Evolutionary conservation across 768 basidiomycete species (phyloP), one percentile per base, ranked within the genome.

Genomic region (Zangia roseola): DNA sequence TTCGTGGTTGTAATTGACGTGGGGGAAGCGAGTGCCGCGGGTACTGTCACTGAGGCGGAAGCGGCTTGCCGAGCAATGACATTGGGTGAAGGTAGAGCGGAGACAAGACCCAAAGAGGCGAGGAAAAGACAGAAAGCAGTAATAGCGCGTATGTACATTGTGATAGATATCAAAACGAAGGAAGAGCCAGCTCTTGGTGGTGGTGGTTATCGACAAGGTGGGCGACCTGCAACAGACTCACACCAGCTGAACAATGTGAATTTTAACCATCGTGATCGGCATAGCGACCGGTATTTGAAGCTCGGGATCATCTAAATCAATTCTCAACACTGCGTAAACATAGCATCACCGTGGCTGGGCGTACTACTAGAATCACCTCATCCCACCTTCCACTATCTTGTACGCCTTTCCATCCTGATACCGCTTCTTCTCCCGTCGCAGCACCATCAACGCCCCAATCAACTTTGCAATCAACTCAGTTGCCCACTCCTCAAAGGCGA

Each of bases 361-460:
- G 19, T n/a, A 35, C 31, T 31, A 31, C 31, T 21, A 23, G 19
- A 17, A 25, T 59, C 61, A 66, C 43, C 69, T 68, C 82, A 86
- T 82, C 28, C 81, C 84, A 19, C 84, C 82, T 58, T 92, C 90
- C 2, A 98, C 83, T 9, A 79, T 74, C 70, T 94, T 94, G 77
- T 98, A 98, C 42, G 78, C 69, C 64, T 92, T 92, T 5, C 85
- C 86, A 13, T 82, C 82, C 39, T 74, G 72, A 40, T 72, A 73
- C 49, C 86, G 73, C 47, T 74, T 74, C 40, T 70, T 73, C 43
- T 67, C 66, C 34, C 58, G 68, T 2, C 71, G 71, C 64, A 76
- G 71, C 42, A 68, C 67, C 48, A 70, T 64, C 53, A 81, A 51
- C 31, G 63, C 59, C 5, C 80, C 82, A n/a, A 88, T 69, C 25